Evolutionary conservation across 176 grass and related monocot genomes (phyloP).

Genomic region (Oryza officinalis): DNA sequence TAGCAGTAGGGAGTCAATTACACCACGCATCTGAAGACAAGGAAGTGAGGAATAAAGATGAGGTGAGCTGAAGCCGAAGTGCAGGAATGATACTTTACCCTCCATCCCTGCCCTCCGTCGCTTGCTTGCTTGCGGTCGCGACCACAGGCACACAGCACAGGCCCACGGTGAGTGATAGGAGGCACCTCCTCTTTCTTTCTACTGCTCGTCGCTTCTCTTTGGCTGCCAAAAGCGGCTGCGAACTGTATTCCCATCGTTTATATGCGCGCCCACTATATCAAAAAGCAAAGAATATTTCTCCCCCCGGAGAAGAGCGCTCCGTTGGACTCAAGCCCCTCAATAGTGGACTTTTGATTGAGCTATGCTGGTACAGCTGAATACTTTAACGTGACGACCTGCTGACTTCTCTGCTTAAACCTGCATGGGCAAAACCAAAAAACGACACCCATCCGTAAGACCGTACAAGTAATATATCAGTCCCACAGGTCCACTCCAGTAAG

Average conservation of each 20-base stretch:
- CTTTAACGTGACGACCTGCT: constrained; percentile 25
- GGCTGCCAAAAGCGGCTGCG: neutral
- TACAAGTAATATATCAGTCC: neutral
- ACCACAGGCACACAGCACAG: neutral
- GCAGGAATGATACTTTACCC: constrained; percentile 36
- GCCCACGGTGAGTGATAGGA: neutral
- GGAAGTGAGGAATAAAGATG: neutral
- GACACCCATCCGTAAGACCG: neutral
- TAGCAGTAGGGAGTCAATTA: neutral
- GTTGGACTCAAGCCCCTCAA: constrained; percentile 6
- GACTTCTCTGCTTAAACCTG: constrained; percentile 5
- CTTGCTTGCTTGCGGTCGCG: neutral
- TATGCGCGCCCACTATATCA: neutral
- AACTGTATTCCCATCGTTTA: neutral
- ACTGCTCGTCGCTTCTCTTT: neutral
- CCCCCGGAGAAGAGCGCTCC: constrained; percentile 19
- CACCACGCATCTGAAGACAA: neutral
- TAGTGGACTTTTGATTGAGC: constrained; percentile 6
- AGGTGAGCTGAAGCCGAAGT: neutral
- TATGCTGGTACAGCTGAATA: neutral
- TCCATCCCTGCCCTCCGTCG: neutral
- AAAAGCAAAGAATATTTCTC: constrained; percentile 43
- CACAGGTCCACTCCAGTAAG: neutral
- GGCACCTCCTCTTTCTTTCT: neutral
- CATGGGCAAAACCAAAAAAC: neutral